Evolutionary conservation across 2,329 filamentous ascomycete genomes (phyloP), one percentile per base, ranked within the genome.

Genomic region (Canariomyces notabilis): DNA sequence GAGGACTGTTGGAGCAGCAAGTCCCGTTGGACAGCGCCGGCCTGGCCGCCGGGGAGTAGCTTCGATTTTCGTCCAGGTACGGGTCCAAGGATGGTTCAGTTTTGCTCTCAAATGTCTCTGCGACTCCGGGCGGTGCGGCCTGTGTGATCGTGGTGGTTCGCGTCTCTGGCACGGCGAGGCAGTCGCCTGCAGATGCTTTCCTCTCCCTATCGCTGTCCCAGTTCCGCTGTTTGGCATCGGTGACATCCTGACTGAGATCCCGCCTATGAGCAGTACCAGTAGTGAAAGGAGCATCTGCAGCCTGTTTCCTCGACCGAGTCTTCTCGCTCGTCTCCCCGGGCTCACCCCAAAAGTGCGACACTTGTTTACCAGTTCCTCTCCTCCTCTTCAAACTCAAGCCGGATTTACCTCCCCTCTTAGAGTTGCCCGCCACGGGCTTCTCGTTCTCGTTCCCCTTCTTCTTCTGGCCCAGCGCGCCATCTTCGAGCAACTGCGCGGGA

Each of bases 341-440:
- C 3, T 51, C 44, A 5, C 12, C 50, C 52, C 52, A 56, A 26
- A 53, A 54, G 5, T 20, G 54, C 4, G 54, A 56, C 3, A 49
- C 39, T 15, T 37, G 16, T 7, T 42, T 47, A 9, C 23, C 14
- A 21, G 3, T 4, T 7, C 16, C 23, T 6, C 20, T 37, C 14
- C 32, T 36, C 11, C n/a, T 36, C 15, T n/a, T n/a, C n/a, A n/a
- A n/a, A n/a, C n/a, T n/a, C n/a, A n/a, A n/a, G n/a, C n/a, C n/a
- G n/a, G n/a, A n/a, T n/a, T n/a, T 6, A 21, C n/a, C 16, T 33
- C 14, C 5, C n/a, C 8, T n/a, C 4, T 21, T 39, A 32, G 15
- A 2, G 6, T 4, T 33, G 16, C 19, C 23, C 21, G 26, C 14
- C 5, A 37, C n/a, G n/a, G n/a, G 9, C 31, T 19, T 15, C 21